phyloP scores from a whole-genome alignment of 2,329 filamentous ascomycete species.

The Trichoderma sp. region DNA sequence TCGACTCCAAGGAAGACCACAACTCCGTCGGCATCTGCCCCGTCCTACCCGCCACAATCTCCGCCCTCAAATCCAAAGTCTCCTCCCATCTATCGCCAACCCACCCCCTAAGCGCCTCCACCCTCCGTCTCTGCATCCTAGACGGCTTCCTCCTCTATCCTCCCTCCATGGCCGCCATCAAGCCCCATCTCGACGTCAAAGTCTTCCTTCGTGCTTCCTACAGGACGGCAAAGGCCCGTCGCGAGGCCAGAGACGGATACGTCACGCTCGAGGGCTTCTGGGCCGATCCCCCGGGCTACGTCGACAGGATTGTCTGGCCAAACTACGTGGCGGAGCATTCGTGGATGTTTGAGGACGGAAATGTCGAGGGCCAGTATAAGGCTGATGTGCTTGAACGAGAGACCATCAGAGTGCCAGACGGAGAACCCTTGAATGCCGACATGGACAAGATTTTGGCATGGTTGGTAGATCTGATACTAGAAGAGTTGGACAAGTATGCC shows the following conservation, averaged over 20 bases:
- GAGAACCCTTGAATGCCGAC: constrained; percentile 47
- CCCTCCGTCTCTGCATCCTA: constrained; percentile 63
- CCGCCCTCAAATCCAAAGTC: constrained; percentile 46
- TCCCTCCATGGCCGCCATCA: constrained; percentile 50
- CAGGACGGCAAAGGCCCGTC: constrained; percentile 58
- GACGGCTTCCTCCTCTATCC: constrained; percentile 88
- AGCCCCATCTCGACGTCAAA: constrained; percentile 66
- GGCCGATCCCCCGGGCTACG: constrained; percentile 90
- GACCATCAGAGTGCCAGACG: constrained; percentile 49
- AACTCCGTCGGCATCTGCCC: constrained; percentile 58
- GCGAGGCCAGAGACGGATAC: constrained; percentile 70
- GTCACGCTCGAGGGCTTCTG: constrained; percentile 88
- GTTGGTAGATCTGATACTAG: constrained; percentile 63
- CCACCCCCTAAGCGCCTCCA: constrained; percentile 34
- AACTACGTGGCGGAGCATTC: constrained; percentile 80
- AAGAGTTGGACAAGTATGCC: constrained; percentile 36
- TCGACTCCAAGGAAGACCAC: constrained; percentile 51
- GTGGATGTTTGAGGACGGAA: constrained; percentile 70
- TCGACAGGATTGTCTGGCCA: constrained; percentile 93
- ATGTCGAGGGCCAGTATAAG: constrained; percentile 60
- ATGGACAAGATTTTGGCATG: constrained; percentile 64
- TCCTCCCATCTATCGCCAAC: constrained; percentile 44
- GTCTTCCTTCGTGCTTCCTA: constrained; percentile 74
- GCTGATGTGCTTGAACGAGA: constrained; percentile 42
- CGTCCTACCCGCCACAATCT: constrained; percentile 46